Percentiles rank a stretch among this genome's conserved stretches.
These are phyloP conservation scores for Bromus sterilis DNA, from an alignment of 176 grass and related monocot genomes.

Conservation along the genomic window DNA sequence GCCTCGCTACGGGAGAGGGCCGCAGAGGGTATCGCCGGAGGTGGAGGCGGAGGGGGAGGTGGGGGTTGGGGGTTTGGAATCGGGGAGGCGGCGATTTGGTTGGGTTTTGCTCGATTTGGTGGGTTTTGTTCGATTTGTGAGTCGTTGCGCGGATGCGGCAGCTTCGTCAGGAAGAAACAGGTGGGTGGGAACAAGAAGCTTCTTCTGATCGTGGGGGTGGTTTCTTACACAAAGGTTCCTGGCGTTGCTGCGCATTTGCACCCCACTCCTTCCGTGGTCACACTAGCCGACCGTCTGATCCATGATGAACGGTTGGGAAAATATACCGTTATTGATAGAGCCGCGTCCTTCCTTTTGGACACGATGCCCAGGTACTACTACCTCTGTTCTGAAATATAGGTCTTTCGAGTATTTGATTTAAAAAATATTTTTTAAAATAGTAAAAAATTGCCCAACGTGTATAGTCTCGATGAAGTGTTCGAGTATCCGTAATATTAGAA, in stretches of 20 bases:
- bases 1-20: neutral
- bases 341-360: no score
- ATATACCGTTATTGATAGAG: neutral
- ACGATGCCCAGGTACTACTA: no score
- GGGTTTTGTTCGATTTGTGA: neutral
- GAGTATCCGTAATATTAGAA: no score
- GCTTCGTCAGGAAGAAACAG: constrained; percentile 25
- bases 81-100: neutral
- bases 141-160: neutral
- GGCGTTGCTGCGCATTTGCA: neutral
- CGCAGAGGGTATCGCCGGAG: neutral
- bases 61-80: neutral
- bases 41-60: neutral
- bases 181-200: neutral
- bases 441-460: no score
- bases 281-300: neutral
- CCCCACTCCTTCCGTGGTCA: neutral
- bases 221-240: neutral
- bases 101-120: constrained; percentile 5
- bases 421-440: no score
- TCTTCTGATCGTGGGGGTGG: constrained; percentile 19
- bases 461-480: no score
- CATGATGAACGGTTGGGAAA: neutral
- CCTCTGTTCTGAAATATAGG: no score
- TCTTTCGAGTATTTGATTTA: no score